Evolutionary conservation across 2,329 filamentous ascomycete species (phyloP).

Genomic region (Colletotrichum sublineola): DNA sequence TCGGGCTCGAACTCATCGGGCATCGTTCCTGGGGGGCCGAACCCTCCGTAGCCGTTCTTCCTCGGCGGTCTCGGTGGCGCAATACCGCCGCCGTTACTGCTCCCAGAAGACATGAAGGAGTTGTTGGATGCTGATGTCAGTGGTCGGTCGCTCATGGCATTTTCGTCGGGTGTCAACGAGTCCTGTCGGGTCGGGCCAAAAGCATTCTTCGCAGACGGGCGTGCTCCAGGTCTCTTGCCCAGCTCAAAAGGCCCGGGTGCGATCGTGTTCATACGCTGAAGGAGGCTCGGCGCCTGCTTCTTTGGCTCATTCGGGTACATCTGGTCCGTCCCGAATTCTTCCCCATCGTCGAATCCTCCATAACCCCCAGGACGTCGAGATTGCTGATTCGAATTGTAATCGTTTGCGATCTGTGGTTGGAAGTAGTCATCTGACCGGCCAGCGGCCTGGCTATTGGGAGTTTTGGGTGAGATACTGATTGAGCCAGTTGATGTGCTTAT

Average conservation of each 20-base stretch:
- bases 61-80: slow-evolving; percentile 57
- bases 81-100: slow-evolving; percentile 43
- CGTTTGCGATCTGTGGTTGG: slow-evolving; percentile 59
- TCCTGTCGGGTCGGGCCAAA: slow-evolving; percentile 50
- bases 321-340: slow-evolving; percentile 54
- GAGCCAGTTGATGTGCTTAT: slow-evolving; percentile 72
- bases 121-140: slow-evolving; percentile 51
- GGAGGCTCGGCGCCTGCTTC: slow-evolving; percentile 56
- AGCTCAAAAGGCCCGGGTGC: slow-evolving; percentile 75
- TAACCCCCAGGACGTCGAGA: slow-evolving; percentile 62
- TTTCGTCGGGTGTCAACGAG: slow-evolving; percentile 40
- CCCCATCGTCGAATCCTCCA: slow-evolving; percentile 60
- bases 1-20: slow-evolving; percentile 55
- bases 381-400: slow-evolving; percentile 56
- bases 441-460: slow-evolving; percentile 61
- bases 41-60: slow-evolving; percentile 70
- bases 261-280: slow-evolving; percentile 75
- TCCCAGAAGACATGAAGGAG: slow-evolving; percentile 40
- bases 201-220: slow-evolving; percentile 49
- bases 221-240: slow-evolving; percentile 52
- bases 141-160: slow-evolving; percentile 46
- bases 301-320: slow-evolving; percentile 62
- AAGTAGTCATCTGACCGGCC: slow-evolving; percentile 62
- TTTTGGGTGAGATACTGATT: slow-evolving; percentile 73
- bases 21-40: slow-evolving; percentile 62